Conservation (phyloP, 495 filamentous ascomycete species). For the Ascodesmis nigricans region DNA sequence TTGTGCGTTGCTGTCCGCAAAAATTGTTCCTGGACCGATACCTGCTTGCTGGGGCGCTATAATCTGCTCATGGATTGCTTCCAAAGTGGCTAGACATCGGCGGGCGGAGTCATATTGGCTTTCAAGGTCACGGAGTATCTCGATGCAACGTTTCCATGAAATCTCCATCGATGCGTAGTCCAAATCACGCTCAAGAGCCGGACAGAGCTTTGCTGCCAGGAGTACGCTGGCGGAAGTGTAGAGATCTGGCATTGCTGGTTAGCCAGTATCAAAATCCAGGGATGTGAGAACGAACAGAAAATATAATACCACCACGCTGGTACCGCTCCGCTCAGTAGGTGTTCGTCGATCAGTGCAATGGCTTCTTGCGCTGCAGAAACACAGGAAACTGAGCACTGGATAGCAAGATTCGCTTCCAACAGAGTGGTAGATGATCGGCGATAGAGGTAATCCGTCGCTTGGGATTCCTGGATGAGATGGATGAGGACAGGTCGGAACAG, state of each 20-base stretch:
- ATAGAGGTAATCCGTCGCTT: no score
- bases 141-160: conserved; percentile 5
- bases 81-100: conserved; percentile 2
- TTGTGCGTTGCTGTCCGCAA: background rate
- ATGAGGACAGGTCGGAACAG: conserved; percentile 5
- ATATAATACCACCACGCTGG: conserved; percentile 7
- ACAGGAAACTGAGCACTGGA: conserved; percentile 4
- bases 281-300: conserved; percentile 1
- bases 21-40: background rate
- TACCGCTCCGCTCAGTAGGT: conserved; percentile 2
- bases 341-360: conserved; percentile 1
- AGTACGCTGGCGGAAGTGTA: conserved; percentile 4
- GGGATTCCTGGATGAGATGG: conserved; percentile 4
- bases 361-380: conserved; percentile 4
- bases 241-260: no score
- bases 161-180: conserved; percentile 3
- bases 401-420: conserved; percentile 1
- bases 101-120: conserved; percentile 1
- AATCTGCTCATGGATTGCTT: conserved; percentile 4
- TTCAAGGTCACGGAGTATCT: conserved; percentile 1
- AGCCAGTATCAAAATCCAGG: no score
- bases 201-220: conserved; percentile 3
- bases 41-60: conserved; percentile 1
- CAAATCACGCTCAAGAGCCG: background rate
- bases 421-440: no score